These are phyloP conservation scores for Erythrophleum ivorense DNA, from an alignment of 331 rosid genomes.

Conservation along the genomic window DNA sequence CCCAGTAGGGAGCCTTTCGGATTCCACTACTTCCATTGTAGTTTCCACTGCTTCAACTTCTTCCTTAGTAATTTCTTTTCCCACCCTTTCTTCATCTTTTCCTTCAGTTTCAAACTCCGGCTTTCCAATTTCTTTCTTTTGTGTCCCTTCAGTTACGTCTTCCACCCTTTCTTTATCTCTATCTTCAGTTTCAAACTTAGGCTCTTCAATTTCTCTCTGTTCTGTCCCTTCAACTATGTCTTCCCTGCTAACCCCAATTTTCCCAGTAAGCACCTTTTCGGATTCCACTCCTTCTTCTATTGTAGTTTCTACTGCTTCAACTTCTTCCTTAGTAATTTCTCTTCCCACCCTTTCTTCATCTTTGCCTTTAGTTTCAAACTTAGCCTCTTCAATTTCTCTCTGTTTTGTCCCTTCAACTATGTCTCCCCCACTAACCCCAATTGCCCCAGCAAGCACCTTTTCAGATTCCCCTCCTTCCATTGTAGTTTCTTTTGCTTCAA, in stretches of 20 bases:
- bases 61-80: constrained; percentile 18
- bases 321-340: background rate
- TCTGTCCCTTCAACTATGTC: background rate
- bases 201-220: constrained; percentile 19
- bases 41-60: constrained; percentile 1
- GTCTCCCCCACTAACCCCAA: background rate
- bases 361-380: constrained; percentile 25
- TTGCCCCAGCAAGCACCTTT: background rate
- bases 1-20: background rate
- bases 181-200: background rate
- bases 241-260: background rate
- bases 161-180: background rate
- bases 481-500: constrained; percentile 6
- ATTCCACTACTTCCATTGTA: background rate
- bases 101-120: background rate
- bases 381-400: constrained; percentile 33
- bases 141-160: background rate
- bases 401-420: background rate
- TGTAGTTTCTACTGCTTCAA: background rate
- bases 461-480: background rate
- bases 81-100: constrained; percentile 3
- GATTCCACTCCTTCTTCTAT: background rate
- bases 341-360: background rate
- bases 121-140: background rate
- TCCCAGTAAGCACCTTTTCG: background rate